These are phyloP conservation scores for Lepiota venenata DNA, from an alignment of 768 basidiomycete species.

Conservation along the genomic window DNA sequence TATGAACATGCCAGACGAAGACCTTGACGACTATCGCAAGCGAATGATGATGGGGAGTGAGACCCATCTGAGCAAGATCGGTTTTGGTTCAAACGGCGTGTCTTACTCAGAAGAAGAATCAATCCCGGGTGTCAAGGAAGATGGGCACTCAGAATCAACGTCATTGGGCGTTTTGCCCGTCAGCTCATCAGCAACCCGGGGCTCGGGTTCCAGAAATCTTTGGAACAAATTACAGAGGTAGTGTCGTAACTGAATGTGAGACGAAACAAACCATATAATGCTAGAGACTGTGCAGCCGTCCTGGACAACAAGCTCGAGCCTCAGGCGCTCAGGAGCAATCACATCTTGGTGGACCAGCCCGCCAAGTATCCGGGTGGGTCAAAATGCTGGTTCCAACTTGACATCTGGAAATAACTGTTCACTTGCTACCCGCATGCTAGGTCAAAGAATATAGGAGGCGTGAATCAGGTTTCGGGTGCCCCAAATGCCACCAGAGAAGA, in stretches of 20 bases:
- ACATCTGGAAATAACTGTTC: background rate
- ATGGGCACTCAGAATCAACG: background rate
- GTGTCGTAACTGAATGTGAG: too few species aligned
- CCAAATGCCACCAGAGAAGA: background rate
- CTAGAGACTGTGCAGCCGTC: too few species aligned
- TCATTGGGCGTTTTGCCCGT: background rate
- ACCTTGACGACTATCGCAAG: slow-evolving; percentile 43
- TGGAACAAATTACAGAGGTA: too few species aligned
- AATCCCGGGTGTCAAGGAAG: background rate
- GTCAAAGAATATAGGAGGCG: background rate
- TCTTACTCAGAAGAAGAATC: background rate
- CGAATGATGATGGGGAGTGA: slow-evolving; percentile 19
- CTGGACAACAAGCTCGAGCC: too few species aligned
- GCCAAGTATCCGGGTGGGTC: too few species aligned
- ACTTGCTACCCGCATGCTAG: background rate
- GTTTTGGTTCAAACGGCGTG: background rate
- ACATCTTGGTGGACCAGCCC: too few species aligned
- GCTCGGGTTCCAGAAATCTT: too few species aligned
- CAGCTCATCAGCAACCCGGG: too few species aligned
- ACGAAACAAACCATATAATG: too few species aligned
- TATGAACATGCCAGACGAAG: slow-evolving; percentile 53
- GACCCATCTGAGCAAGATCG: slow-evolving; percentile 3
- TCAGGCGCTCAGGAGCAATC: too few species aligned
- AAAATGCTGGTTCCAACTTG: too few species aligned
- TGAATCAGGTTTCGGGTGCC: background rate